Conservation (phyloP, 2,329 filamentous ascomycete species). For the Clonostachys solani region DNA sequence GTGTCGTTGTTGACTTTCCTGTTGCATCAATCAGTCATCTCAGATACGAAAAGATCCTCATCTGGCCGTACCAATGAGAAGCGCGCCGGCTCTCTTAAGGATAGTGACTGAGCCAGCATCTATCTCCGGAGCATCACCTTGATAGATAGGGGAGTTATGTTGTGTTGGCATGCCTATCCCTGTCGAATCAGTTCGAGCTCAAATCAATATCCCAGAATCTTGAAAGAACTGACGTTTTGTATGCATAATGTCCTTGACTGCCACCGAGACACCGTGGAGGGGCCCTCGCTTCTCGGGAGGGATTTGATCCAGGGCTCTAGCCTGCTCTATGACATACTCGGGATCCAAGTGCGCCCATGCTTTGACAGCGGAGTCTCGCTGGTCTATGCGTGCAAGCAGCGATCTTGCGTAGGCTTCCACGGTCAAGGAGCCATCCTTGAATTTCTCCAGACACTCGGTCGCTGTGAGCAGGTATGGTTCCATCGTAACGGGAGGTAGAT, state of each 20-base stretch:
- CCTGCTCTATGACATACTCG: constrained; percentile 38
- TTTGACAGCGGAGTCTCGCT: constrained; percentile 36
- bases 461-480: constrained; percentile 25
- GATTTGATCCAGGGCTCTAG: constrained; percentile 42
- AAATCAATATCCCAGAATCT: not conserved
- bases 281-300: constrained; percentile 42
- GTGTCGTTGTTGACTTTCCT: constrained; percentile 42
- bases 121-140: constrained; percentile 28
- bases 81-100: constrained; percentile 45
- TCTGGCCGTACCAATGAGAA: constrained; percentile 32
- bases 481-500: no score
- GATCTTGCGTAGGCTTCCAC: constrained; percentile 44
- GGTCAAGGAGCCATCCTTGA: constrained; percentile 34
- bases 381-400: constrained; percentile 35
- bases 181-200: not conserved
- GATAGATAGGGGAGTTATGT: constrained; percentile 48
- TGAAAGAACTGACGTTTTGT: constrained; percentile 40
- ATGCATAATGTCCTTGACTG: constrained; percentile 55
- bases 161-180: constrained; percentile 48
- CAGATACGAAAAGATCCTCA: no score
- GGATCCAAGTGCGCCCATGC: constrained; percentile 45
- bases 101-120: constrained; percentile 47
- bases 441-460: constrained; percentile 27
- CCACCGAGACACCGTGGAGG: constrained; percentile 52
- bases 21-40: no score